phyloP scores from a whole-genome alignment of 2,329 filamentous ascomycete genomes.

The Aspergillus transmontanensis region DNA sequence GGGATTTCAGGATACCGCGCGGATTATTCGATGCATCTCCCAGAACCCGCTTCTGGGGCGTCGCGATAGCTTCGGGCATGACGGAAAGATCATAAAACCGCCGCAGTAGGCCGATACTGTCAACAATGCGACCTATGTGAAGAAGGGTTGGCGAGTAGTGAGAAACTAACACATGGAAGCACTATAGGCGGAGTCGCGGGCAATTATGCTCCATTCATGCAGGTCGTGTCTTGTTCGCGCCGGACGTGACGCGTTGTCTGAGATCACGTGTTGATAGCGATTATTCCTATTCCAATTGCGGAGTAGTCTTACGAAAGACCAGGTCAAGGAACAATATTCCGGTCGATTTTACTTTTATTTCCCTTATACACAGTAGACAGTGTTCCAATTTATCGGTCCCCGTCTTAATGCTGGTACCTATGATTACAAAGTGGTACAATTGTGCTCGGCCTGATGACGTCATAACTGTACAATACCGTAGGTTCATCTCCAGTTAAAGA shows the following conservation, averaged over 20 bases:
- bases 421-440: too few relatives aligned
- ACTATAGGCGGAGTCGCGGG: slow-evolving; percentile 12
- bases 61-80: slow-evolving; percentile 45
- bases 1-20: slow-evolving; percentile 62
- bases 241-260: slow-evolving; percentile 21
- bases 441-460: not conserved
- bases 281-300: too few relatives aligned
- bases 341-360: too few relatives aligned
- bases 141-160: not conserved
- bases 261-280: slow-evolving; percentile 6
- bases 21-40: slow-evolving; percentile 67
- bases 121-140: not conserved
- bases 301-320: too few relatives aligned
- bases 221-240: slow-evolving; percentile 24
- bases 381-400: too few relatives aligned
- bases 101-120: not conserved
- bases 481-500: too few relatives aligned
- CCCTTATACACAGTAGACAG: not conserved
- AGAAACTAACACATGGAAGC: not conserved
- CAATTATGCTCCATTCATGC: slow-evolving; percentile 14
- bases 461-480: not conserved
- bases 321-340: too few relatives aligned
- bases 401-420: too few relatives aligned
- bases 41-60: slow-evolving; percentile 72
- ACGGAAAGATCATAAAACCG: slow-evolving; percentile 21